Evolutionary conservation across 257 asterid species (phyloP), one percentile per base, ranked within the genome.

Genomic region (Coffea canephora): DNA sequence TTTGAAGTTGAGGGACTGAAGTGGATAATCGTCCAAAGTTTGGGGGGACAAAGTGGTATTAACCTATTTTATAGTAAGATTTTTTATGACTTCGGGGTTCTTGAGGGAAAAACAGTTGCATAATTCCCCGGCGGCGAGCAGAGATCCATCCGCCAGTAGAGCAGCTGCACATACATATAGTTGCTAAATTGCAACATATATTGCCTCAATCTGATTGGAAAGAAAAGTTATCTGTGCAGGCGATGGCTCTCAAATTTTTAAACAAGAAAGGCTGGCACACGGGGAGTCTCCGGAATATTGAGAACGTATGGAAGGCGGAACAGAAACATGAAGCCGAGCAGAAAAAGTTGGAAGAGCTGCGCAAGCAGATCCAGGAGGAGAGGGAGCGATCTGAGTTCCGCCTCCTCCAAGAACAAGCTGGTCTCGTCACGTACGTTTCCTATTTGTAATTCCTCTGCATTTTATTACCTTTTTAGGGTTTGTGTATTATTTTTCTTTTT

Each of bases 191-290:
- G 43, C 4, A 39, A 2, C 43, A 39, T 39, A 39, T 39, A 39
- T 4, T 39, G 43, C 4, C 43, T 39, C 2, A 39, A 39, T 39
- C 41, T 39, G 41, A 39, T 39, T 3, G 41, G 31, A 39, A 54
- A 54, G 59, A 54, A 54, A 54, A 61, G 67, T 23, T 12, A 0
- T 61, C 67, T 61, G 4, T 48, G 52, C 67, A 21, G 0, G 67
- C 67, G 67, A 61, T 92, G 99, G 99, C 94, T 80, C 77, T 95
- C 85, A 95, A 93, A 83, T 95, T 95, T 90, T 84, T 95, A 83
- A 95, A 95, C 91, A 95, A 95, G 93, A 95, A 95, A 84, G 99
- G 99, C 76, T 95, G 99, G 98, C 99, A 95, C 79, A 95, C 99
- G 36, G 99, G 98, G 45, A 91, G 97, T 83, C 97, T 95, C 69